These are phyloP conservation scores for Mycosphaerella sp. DNA, from an alignment of 2,329 filamentous ascomycete species.

Conservation along the genomic window DNA sequence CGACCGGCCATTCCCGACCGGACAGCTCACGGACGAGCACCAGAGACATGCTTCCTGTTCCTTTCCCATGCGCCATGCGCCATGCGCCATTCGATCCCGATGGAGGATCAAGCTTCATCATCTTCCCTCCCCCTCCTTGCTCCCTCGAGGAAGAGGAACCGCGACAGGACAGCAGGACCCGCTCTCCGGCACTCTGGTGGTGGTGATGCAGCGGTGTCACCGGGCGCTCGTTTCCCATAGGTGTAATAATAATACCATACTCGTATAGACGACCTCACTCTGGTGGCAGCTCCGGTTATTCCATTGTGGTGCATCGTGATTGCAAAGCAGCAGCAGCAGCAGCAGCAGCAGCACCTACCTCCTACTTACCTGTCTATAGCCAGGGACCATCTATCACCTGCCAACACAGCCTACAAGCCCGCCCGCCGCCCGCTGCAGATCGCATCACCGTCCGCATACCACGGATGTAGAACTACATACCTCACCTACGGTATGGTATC, in stretches of 20 bases:
- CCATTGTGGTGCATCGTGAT: not conserved
- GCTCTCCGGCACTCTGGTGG: not conserved
- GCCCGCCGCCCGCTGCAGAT: not conserved
- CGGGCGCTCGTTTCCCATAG: not conserved
- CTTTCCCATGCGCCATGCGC: not conserved
- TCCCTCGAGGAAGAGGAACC: conserved; percentile 3
- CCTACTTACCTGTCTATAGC: not conserved
- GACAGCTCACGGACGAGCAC: too few species aligned
- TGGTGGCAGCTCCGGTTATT: too few species aligned
- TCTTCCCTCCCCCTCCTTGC: not conserved
- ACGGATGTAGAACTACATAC: not conserved
- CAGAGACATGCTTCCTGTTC: too few species aligned
- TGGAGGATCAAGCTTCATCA: conserved; percentile 9
- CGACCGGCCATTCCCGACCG: too few species aligned
- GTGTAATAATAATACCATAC: too few species aligned
- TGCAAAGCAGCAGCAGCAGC: not conserved
- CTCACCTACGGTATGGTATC: too few species aligned
- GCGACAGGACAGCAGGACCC: conserved; percentile 4
- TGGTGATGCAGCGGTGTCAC: not conserved
- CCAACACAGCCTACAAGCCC: not conserved
- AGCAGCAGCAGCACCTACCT: too few species aligned
- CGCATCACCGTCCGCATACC: conserved; percentile 5
- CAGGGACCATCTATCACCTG: not conserved
- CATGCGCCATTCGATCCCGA: not conserved
- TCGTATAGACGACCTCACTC: too few species aligned